These are phyloP conservation scores for Cladophialophora carrionii DNA, from an alignment of 2,329 filamentous ascomycete genomes.

Conservation along the genomic window DNA sequence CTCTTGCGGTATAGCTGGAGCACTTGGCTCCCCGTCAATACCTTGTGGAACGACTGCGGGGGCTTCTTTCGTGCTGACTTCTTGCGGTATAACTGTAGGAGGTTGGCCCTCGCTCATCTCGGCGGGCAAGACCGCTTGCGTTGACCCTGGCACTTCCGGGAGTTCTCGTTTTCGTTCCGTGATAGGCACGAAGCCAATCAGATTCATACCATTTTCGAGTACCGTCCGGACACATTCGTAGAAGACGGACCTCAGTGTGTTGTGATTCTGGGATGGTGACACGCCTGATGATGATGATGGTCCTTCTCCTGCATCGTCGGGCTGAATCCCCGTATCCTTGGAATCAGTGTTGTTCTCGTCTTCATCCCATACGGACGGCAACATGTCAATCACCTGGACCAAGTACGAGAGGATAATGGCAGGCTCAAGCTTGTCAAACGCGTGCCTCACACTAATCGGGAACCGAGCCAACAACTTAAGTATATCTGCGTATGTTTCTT, in stretches of 20 bases:
- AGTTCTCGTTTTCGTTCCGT: not conserved
- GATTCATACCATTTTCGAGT: not conserved
- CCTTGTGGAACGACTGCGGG: not conserved
- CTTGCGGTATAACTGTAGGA: not conserved
- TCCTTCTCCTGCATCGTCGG: not conserved
- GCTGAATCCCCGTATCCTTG: not conserved
- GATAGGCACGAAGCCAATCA: constrained; percentile 6
- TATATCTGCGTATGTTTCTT: constrained; percentile 7
- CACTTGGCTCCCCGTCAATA: not conserved
- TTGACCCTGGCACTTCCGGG: not conserved
- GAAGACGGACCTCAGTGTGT: not conserved
- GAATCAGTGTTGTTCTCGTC: not conserved
- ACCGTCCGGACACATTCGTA: constrained; percentile 6
- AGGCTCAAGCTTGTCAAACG: constrained; percentile 8
- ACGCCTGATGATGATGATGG: not conserved
- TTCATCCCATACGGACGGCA: constrained; percentile 1
- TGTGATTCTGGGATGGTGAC: not conserved
- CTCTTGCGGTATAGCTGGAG: not conserved
- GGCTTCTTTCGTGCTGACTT: not conserved
- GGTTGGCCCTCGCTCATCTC: not conserved
- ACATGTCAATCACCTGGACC: not conserved
- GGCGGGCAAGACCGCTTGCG: not conserved
- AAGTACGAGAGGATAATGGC: constrained; percentile 3
- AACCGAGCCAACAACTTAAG: constrained; percentile 3
- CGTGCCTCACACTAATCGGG: not conserved